Evolutionary conservation across 495 filamentous ascomycete genomes (phyloP).

Genomic region (Penicillium robsamsonii): DNA sequence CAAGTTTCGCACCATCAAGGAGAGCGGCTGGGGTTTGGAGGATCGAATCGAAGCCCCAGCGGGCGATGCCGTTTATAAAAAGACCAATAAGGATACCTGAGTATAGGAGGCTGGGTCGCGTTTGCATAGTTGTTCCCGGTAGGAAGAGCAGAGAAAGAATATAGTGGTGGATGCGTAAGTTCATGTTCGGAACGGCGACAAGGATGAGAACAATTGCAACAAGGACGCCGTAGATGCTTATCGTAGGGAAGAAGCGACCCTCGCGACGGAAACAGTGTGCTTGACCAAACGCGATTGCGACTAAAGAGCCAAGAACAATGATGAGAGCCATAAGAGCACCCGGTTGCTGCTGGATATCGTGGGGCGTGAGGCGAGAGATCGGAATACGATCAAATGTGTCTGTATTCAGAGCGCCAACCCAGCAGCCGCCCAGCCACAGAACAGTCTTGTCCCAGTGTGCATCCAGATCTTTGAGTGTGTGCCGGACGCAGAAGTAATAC

Average conservation of each 20-base stretch:
- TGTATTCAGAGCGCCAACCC: slow-evolving; percentile 75
- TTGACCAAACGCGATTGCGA: slow-evolving; percentile 55
- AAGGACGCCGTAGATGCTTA: slow-evolving; percentile 63
- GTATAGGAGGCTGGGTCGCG: slow-evolving; percentile 55
- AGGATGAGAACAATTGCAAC: slow-evolving; percentile 42
- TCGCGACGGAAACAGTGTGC: slow-evolving; percentile 66
- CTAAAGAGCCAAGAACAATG: slow-evolving; percentile 56
- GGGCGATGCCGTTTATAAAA: slow-evolving; percentile 63
- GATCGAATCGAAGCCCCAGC: slow-evolving; percentile 64
- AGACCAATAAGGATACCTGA: slow-evolving; percentile 62
- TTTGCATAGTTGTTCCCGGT: slow-evolving; percentile 57
- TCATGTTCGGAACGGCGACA: slow-evolving; percentile 55
- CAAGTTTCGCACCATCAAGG: slow-evolving; percentile 49
- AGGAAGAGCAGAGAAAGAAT: slow-evolving; percentile 59
- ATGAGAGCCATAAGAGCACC: slow-evolving; percentile 67
- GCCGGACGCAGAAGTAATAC: slow-evolving; percentile 57
- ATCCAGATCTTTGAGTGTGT: slow-evolving; percentile 53
- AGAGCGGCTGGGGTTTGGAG: slow-evolving; percentile 55
- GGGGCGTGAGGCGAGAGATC: slow-evolving; percentile 68
- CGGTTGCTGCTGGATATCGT: slow-evolving; percentile 73
- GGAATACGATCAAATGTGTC: slow-evolving; percentile 76
- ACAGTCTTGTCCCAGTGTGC: slow-evolving; percentile 72
- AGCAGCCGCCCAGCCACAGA: slow-evolving; percentile 71
- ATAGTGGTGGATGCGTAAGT: slow-evolving; percentile 65
- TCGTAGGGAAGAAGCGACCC: slow-evolving; percentile 58